These are phyloP conservation scores for Cordyceps cicadae DNA, from an alignment of 2,329 filamentous ascomycete species.

Conservation along the genomic window DNA sequence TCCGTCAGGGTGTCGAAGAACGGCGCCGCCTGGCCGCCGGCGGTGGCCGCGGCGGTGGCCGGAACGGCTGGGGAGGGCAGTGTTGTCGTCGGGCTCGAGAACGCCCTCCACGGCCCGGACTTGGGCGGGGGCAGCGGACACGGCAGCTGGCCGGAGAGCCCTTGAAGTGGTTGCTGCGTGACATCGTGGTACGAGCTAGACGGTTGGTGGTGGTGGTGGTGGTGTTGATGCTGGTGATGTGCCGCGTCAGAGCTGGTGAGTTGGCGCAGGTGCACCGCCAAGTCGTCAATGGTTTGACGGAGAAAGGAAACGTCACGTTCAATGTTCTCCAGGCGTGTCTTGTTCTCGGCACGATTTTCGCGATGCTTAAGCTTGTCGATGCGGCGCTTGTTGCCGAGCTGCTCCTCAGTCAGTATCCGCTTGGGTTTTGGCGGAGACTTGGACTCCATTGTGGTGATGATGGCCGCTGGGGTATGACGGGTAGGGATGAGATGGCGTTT, in stretches of 20 bases:
- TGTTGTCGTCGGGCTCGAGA: background rate
- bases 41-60: conserved; percentile 6
- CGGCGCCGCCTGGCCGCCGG: background rate
- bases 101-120: background rate
- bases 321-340: conserved; percentile 20
- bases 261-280: conserved; percentile 15
- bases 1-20: background rate
- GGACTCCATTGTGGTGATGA: background rate
- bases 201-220: background rate
- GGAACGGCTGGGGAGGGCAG: background rate
- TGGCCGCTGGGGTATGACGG: background rate
- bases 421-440: background rate
- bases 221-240: background rate
- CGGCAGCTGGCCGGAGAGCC: background rate
- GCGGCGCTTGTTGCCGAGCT: conserved; percentile 20
- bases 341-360: conserved; percentile 20
- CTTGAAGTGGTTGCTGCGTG: background rate
- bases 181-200: background rate
- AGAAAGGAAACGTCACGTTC: conserved; percentile 20
- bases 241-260: background rate
- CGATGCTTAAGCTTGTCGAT: conserved; percentile 20
- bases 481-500: too few species aligned
- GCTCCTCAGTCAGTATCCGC: conserved; percentile 18
- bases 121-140: background rate
- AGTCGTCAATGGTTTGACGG: conserved; percentile 16